Evolutionary conservation across 768 basidiomycete genomes (phyloP).

Genomic region (Suillus cothurnatus): DNA sequence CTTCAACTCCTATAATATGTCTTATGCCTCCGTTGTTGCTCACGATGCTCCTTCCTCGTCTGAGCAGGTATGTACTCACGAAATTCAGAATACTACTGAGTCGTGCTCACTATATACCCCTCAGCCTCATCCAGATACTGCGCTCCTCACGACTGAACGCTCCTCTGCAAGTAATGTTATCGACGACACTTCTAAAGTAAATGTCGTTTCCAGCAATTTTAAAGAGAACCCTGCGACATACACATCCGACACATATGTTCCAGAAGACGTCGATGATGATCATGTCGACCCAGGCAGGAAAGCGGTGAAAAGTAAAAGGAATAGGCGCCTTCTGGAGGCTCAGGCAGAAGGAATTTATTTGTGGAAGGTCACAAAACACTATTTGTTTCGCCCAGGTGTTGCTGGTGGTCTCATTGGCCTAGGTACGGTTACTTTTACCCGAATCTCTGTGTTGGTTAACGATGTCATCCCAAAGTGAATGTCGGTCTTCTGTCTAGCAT

Average conservation of each 20-base stretch:
- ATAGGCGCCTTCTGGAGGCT: slow-evolving; percentile 42
- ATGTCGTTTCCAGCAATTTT: slow-evolving; percentile 53
- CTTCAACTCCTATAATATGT: slow-evolving; percentile 45
- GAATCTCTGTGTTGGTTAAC: background rate
- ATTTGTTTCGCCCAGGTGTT: slow-evolving; percentile 65
- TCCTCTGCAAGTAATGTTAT: slow-evolving; percentile 39
- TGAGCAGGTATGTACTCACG: slow-evolving; percentile 41
- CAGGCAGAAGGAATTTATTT: slow-evolving; percentile 55
- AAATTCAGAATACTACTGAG: background rate
- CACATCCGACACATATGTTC: slow-evolving; percentile 22
- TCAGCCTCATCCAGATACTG: slow-evolving; percentile 67
- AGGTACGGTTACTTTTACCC: slow-evolving; percentile 40
- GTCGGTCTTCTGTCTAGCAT: slow-evolving; percentile 65
- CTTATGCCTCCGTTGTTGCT: slow-evolving; percentile 70
- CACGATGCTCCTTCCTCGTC: slow-evolving; percentile 54
- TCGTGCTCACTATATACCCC: slow-evolving; percentile 12
- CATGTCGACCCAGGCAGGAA: background rate
- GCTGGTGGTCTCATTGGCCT: slow-evolving; percentile 74
- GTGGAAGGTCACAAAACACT: slow-evolving; percentile 53
- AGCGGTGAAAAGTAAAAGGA: slow-evolving; percentile 22
- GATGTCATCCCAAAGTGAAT: slow-evolving; percentile 51
- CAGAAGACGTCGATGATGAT: slow-evolving; percentile 24
- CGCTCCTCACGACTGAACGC: slow-evolving; percentile 56
- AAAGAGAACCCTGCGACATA: slow-evolving; percentile 47
- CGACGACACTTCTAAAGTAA: slow-evolving; percentile 57